A percentile compares a stretch with the other conserved stretches of the same genome.
Evolutionary conservation across 2,329 filamentous ascomycete species (phyloP).

Genomic region (Aspergillus sp.): DNA sequence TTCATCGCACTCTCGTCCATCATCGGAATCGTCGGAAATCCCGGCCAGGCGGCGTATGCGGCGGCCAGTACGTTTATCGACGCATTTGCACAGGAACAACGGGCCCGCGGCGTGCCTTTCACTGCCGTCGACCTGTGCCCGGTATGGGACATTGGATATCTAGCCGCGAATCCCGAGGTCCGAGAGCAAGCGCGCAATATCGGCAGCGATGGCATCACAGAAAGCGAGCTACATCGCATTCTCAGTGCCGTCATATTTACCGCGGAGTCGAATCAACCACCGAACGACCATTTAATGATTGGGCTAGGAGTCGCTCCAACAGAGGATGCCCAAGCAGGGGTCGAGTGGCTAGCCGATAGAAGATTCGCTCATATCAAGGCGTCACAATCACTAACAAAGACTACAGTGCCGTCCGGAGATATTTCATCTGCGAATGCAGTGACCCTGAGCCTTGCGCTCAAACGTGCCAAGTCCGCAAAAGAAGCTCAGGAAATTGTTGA

Average conservation of each 20-base stretch:
- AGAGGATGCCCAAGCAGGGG: background rate
- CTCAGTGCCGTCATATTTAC: background rate
- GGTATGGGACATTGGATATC: slow-evolving; percentile 1
- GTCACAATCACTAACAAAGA: too few species aligned
- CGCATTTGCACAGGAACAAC: slow-evolving; percentile 15
- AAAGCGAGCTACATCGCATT: background rate
- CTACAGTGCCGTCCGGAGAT: too few species aligned
- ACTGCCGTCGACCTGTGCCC: slow-evolving; percentile 17
- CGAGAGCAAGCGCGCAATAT: background rate
- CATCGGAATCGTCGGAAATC: slow-evolving; percentile 11
- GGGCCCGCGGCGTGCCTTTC: slow-evolving; percentile 10
- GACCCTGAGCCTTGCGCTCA: background rate
- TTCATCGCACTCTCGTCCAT: slow-evolving; percentile 14
- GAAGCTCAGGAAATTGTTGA: background rate
- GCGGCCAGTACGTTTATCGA: slow-evolving; percentile 11
- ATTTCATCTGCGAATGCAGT: background rate
- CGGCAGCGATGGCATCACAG: background rate
- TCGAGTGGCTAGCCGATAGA: background rate
- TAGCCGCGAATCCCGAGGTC: background rate
- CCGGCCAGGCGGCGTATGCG: slow-evolving; percentile 10
- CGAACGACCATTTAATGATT: background rate
- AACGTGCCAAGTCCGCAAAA: background rate
- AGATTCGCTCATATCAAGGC: background rate
- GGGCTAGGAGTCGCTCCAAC: background rate
- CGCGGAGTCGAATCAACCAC: background rate